phyloP scores from a whole-genome alignment of 2,329 filamentous ascomycete genomes.

The Aspergillus aculeatinus region DNA sequence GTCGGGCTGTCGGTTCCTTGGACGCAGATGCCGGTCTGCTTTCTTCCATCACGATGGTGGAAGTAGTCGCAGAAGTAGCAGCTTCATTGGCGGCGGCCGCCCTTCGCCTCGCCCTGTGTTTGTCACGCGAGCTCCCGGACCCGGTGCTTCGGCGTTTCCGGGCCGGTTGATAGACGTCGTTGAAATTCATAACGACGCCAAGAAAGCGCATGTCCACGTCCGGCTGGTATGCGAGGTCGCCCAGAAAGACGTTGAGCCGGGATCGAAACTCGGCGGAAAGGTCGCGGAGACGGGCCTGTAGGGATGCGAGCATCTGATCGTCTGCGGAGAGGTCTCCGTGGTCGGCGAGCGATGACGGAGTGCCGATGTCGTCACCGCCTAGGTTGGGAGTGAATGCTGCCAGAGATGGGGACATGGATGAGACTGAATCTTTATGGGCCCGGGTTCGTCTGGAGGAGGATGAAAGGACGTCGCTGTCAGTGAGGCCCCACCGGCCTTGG shows the following conservation, averaged over 20 bases:
- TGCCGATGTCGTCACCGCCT: slow-evolving; percentile 30
- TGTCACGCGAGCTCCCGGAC: slow-evolving; percentile 33
- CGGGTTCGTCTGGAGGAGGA: slow-evolving; percentile 25
- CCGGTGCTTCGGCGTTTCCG: slow-evolving; percentile 53
- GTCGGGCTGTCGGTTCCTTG: slow-evolving; percentile 19
- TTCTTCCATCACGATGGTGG: slow-evolving; percentile 12
- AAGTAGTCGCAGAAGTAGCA: neutral
- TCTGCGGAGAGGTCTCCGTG: slow-evolving; percentile 36
- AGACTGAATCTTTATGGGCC: slow-evolving; percentile 26
- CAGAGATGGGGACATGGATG: slow-evolving; percentile 28
- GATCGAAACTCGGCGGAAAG: slow-evolving; percentile 74
- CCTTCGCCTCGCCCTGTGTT: slow-evolving; percentile 28
- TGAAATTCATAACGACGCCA: slow-evolving; percentile 98
- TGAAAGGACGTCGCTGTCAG: slow-evolving; percentile 52
- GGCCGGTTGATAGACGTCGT: slow-evolving; percentile 86
- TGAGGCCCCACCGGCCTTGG: slow-evolving; percentile 64
- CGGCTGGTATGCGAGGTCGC: slow-evolving; percentile 87
- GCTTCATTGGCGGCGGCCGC: slow-evolving; percentile 22
- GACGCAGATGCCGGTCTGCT: neutral
- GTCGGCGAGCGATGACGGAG: slow-evolving; percentile 42
- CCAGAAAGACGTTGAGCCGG: slow-evolving; percentile 76
- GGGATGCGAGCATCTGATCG: slow-evolving; percentile 68
- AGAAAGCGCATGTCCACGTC: slow-evolving; percentile 95
- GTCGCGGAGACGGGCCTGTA: slow-evolving; percentile 70
- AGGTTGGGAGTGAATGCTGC: slow-evolving; percentile 28